Percentiles rank a stretch among this genome's conserved stretches.
Conservation (phyloP, 2,329 filamentous ascomycete genomes). For the Emmonsia crescens region DNA sequence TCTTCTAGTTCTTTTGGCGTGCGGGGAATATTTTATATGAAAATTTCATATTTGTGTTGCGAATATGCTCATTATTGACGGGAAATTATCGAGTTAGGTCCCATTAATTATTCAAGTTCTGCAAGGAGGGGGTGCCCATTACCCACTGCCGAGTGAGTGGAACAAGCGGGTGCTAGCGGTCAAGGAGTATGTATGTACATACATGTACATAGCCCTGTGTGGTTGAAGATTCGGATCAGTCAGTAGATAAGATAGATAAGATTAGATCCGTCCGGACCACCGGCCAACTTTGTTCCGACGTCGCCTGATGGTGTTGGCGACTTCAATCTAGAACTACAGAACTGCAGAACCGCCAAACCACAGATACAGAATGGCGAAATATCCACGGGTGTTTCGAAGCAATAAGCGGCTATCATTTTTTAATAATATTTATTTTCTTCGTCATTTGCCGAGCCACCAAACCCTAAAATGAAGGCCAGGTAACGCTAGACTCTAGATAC, state of each 20-base stretch:
- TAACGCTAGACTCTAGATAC: not conserved
- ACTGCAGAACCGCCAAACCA: too few species aligned
- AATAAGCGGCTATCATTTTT: too few species aligned
- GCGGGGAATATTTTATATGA: not conserved
- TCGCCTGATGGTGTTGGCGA: not conserved
- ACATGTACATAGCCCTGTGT: too few species aligned
- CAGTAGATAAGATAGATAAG: slow-evolving; percentile 8
- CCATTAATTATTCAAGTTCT: too few species aligned
- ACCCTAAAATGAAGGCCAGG: not conserved
- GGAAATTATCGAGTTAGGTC: not conserved
- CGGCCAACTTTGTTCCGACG: too few species aligned
- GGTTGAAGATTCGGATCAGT: slow-evolving; percentile 2
- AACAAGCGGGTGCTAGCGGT: too few species aligned
- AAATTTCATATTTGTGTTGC: not conserved
- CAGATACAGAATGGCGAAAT: not conserved
- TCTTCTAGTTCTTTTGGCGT: not conserved
- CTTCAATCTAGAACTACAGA: not conserved
- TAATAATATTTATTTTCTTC: not conserved
- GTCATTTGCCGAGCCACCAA: not conserved
- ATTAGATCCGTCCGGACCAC: slow-evolving; percentile 11
- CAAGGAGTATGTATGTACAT: too few species aligned
- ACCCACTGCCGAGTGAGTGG: too few species aligned
- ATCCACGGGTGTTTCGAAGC: too few species aligned
- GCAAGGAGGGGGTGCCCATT: too few species aligned
- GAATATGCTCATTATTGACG: not conserved